phyloP scores from a whole-genome alignment of 306 rosid species.

The Cucumis sativus region DNA sequence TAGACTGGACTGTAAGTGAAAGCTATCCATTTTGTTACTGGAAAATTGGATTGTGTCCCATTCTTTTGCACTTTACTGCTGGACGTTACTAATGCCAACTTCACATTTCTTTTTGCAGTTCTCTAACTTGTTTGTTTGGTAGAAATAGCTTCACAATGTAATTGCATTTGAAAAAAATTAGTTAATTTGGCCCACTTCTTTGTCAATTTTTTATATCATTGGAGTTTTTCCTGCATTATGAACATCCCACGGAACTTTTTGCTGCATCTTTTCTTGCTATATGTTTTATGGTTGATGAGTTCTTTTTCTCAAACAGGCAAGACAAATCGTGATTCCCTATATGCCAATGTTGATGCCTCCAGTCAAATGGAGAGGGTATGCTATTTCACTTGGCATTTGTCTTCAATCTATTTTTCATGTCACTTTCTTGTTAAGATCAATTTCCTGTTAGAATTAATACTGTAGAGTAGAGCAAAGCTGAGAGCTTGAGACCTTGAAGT shows the following conservation, averaged over 20 bases:
- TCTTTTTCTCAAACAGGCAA: constrained; percentile 48
- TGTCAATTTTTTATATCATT: neutral
- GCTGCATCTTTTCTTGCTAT: neutral
- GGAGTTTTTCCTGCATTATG: neutral
- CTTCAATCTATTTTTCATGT: neutral
- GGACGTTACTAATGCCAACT: neutral
- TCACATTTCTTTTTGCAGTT: neutral
- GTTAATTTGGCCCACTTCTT: neutral
- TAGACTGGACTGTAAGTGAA: constrained; percentile 61
- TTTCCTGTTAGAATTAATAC: neutral
- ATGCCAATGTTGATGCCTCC: constrained; percentile 98
- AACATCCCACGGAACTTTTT: neutral
- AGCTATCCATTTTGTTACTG: neutral
- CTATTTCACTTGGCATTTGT: constrained; percentile 9
- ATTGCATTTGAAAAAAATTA: neutral
- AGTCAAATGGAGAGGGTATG: constrained; percentile 85
- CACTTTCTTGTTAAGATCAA: constrained; percentile 9
- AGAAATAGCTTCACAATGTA: neutral
- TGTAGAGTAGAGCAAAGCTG: neutral
- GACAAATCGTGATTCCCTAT: constrained; percentile 85
- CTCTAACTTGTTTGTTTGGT: neutral
- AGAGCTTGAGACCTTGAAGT: neutral
- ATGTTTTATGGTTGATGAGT: neutral
- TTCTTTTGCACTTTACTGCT: neutral
- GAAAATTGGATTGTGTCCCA: neutral